These are phyloP conservation scores for Populus trichocarpa DNA, from an alignment of 441 rosid genomes.

Conservation along the genomic window DNA sequence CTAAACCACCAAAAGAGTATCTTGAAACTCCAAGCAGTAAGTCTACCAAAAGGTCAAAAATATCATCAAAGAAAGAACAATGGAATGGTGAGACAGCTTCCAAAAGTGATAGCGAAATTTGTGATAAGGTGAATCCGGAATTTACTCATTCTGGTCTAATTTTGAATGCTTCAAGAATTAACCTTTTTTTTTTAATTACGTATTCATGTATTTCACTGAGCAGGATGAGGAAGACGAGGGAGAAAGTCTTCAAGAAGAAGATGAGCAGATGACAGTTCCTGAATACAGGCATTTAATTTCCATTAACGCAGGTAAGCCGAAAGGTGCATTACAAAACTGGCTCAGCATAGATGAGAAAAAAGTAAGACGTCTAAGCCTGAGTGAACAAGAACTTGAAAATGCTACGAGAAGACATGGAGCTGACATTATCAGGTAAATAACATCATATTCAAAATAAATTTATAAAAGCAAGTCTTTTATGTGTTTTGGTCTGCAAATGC, in stretches of 20 bases:
- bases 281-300: constrained; percentile 65
- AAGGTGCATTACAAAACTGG: constrained; percentile 46
- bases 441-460: not conserved
- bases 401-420: constrained; percentile 46
- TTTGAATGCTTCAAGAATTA: not conserved
- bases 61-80: constrained; percentile 13
- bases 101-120: not conserved
- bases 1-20: constrained; percentile 72
- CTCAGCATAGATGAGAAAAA: constrained; percentile 35
- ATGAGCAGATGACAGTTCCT: constrained; percentile 41
- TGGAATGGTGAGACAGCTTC: constrained; percentile 5
- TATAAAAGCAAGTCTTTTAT: not conserved
- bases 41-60: not conserved
- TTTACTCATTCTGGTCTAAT: not conserved
- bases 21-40: too few species aligned
- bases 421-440: constrained; percentile 54
- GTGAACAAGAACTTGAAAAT: constrained; percentile 76
- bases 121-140: constrained; percentile 8
- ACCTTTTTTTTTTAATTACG: not conserved
- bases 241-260: constrained; percentile 48
- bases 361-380: constrained; percentile 73
- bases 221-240: constrained; percentile 33
- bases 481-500: not conserved
- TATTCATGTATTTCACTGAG: constrained; percentile 11
- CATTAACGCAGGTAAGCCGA: constrained; percentile 76